A percentile compares a stretch with the other conserved stretches of the same genome.
Conservation (phyloP, 2,329 filamentous ascomycete species). For the Thyridium curvatum region DNA sequence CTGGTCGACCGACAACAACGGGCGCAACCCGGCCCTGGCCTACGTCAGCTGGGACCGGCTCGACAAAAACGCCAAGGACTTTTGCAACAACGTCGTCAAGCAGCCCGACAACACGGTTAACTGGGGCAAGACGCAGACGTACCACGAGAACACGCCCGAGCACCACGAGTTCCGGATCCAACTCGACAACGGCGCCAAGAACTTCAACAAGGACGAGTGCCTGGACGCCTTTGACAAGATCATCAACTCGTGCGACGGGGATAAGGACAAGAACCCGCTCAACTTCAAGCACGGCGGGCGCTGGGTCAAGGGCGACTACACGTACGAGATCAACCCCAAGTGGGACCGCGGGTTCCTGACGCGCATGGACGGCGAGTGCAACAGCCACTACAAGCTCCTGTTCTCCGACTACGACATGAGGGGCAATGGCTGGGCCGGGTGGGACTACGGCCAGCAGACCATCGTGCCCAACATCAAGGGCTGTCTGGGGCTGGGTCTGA, state of each 20-base stretch:
- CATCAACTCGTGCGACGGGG: slow-evolving; percentile 22
- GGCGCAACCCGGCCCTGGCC: slow-evolving; percentile 11
- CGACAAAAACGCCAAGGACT: slow-evolving; percentile 18
- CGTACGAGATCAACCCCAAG: slow-evolving; percentile 4
- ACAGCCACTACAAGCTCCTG: slow-evolving; percentile 3
- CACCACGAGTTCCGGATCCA: slow-evolving; percentile 14
- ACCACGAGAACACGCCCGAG: slow-evolving; percentile 19
- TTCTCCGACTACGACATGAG: slow-evolving; percentile 1
- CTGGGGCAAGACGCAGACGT: slow-evolving; percentile 14
- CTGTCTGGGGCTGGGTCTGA: slow-evolving; percentile 3
- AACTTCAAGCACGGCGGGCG: slow-evolving; percentile 15
- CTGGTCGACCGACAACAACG: slow-evolving; percentile 16
- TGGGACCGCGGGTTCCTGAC: neutral
- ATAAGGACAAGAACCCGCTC: slow-evolving; percentile 21
- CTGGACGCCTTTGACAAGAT: too few species aligned
- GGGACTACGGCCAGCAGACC: slow-evolving; percentile 6
- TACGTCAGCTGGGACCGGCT: slow-evolving; percentile 14
- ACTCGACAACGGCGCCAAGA: slow-evolving; percentile 5
- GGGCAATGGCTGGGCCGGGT: slow-evolving; percentile 6
- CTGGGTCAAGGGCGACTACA: slow-evolving; percentile 3
- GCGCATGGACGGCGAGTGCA: slow-evolving; percentile 7
- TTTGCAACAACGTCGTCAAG: slow-evolving; percentile 17
- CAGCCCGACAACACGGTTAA: slow-evolving; percentile 8
- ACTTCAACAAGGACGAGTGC: slow-evolving; percentile 12
- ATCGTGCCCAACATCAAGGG: neutral